Conservation (phyloP, 192 early-diverging fungal genomes). For the Coemansia sp. region DNA sequence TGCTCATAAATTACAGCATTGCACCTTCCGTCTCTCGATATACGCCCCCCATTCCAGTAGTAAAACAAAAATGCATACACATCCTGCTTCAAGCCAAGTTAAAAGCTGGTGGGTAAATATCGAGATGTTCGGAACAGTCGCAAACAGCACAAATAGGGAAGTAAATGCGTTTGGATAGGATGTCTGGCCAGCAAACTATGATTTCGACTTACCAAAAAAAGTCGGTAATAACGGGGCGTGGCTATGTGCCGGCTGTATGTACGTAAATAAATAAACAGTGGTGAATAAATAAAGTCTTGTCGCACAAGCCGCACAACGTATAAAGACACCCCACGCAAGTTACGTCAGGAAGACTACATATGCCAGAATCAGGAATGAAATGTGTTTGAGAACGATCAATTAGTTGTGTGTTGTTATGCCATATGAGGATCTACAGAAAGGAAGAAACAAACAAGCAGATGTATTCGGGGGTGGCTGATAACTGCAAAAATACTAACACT, state of each 20-base stretch:
- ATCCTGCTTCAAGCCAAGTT: too few relatives aligned
- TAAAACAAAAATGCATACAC: too few relatives aligned
- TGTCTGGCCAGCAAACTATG: background rate
- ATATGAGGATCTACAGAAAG: background rate
- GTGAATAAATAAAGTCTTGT: background rate
- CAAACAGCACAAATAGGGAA: background rate
- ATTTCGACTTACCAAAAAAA: background rate
- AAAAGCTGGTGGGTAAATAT: too few relatives aligned
- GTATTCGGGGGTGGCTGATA: background rate
- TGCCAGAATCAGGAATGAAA: background rate
- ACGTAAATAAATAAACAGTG: slow-evolving; percentile 8
- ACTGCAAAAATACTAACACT: slow-evolving; percentile 1
- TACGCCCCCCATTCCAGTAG: too few relatives aligned
- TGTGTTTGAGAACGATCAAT: background rate
- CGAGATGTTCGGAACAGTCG: background rate
- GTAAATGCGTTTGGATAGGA: background rate
- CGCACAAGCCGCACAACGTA: slow-evolving; percentile 2
- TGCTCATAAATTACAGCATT: too few relatives aligned
- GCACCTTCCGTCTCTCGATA: too few relatives aligned
- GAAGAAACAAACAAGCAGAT: too few relatives aligned
- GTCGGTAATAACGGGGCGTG: background rate
- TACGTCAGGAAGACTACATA: background rate
- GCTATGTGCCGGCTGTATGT: slow-evolving; percentile 7
- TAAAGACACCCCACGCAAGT: background rate
- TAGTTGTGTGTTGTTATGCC: background rate